Percentiles rank a stretch among this genome's conserved stretches.
phyloP scores from a whole-genome alignment of 441 rosid genomes.

The Pelargonium australe region DNA sequence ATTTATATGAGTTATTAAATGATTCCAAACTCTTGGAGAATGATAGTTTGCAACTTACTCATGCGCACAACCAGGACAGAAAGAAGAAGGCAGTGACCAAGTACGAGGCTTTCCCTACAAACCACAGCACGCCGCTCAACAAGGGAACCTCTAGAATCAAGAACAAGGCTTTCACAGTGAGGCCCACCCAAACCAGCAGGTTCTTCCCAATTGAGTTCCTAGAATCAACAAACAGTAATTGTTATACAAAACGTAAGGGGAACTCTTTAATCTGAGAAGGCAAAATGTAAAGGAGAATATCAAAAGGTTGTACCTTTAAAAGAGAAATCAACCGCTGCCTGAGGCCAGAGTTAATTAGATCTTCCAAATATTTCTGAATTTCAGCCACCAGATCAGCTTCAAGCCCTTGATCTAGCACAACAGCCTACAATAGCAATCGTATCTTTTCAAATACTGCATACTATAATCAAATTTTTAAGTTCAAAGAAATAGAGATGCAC shows the following conservation, averaged over 20 bases:
- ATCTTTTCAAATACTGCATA: conserved; percentile 15
- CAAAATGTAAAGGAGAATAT: conserved; percentile 5
- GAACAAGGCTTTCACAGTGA: conserved; percentile 58
- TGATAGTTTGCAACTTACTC: conserved; percentile 42
- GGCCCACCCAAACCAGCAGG: conserved; percentile 95
- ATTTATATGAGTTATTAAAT: not conserved
- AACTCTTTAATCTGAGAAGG: conserved; percentile 7
- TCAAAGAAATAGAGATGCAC: conserved; percentile 28
- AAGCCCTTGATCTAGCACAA: conserved; percentile 79
- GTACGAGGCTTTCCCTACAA: conserved; percentile 69
- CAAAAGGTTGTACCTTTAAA: conserved; percentile 51
- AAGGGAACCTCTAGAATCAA: conserved; percentile 89
- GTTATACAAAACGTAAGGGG: conserved; percentile 6
- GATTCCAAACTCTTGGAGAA: not conserved
- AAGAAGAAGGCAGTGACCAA: conserved; percentile 91
- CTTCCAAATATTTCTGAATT: conserved; percentile 72
- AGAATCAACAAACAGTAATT: conserved; percentile 22
- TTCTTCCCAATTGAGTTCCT: conserved; percentile 94
- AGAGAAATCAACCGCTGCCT: conserved; percentile 71
- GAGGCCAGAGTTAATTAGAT: conserved; percentile 63
- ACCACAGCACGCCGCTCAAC: conserved; percentile 86
- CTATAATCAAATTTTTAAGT: not conserved
- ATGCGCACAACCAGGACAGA: conserved; percentile 72
- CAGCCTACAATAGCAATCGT: conserved; percentile 54
- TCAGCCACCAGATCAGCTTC: conserved; percentile 67